phyloP scores from a whole-genome alignment of 208 protist species.

The Acanthamoeba healyi region DNA sequence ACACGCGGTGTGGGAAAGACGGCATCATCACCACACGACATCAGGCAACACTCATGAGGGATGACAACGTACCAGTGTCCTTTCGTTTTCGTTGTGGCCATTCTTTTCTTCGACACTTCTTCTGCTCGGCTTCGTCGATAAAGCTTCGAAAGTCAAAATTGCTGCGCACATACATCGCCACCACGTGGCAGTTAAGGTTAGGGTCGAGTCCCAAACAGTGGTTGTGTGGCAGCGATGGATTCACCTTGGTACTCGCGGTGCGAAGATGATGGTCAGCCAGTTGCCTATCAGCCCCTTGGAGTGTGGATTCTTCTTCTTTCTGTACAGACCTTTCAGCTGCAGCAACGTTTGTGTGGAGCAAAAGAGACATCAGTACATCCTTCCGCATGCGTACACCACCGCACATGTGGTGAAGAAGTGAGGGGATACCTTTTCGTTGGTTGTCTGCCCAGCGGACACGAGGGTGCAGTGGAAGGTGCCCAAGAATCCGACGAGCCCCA shows the following conservation, averaged over 20 bases:
- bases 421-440: slow-evolving; percentile 79
- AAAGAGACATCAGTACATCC: background rate
- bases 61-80: background rate
- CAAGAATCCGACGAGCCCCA: slow-evolving; percentile 77
- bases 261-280: slow-evolving; percentile 15
- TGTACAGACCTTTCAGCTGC: slow-evolving; percentile 70
- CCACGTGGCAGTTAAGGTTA: background rate
- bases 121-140: slow-evolving; percentile 31
- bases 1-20: no score
- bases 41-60: no score
- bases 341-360: background rate
- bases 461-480: slow-evolving; percentile 79
- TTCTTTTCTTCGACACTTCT: slow-evolving; percentile 32
- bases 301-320: slow-evolving; percentile 67
- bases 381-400: no score
- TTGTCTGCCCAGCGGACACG: slow-evolving; percentile 70
- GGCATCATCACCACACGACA: no score
- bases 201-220: background rate
- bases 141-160: slow-evolving; percentile 57
- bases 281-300: slow-evolving; percentile 40
- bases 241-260: background rate
- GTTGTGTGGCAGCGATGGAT: no score
- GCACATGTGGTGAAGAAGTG: background rate
- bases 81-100: slow-evolving; percentile 38
- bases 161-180: background rate